phyloP scores from a whole-genome alignment of 1,139 yeast species.

The Groenewaldozyma auringiensis region DNA sequence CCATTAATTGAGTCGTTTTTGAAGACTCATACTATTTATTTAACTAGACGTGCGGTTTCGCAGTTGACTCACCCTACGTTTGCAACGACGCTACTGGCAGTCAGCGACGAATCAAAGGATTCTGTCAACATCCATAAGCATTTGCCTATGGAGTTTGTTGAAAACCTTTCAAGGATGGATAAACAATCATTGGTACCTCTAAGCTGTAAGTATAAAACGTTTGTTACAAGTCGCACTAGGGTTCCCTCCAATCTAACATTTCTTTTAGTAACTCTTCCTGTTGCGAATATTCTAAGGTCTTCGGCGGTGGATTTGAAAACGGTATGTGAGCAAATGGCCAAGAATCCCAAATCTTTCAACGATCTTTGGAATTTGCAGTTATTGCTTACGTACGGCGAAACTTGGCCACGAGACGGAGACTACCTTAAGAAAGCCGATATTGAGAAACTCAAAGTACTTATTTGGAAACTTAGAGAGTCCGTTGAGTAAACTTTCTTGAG shows the following conservation, averaged over 20 bases:
- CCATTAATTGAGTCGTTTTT: constrained; percentile 13
- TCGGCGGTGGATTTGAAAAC: constrained; percentile 51
- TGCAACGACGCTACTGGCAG: neutral
- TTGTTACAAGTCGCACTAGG: no score
- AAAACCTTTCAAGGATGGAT: constrained; percentile 7
- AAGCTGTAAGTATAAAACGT: constrained; percentile 12
- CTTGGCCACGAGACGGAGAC: constrained; percentile 13
- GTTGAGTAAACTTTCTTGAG: no score
- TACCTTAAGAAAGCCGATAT: constrained; percentile 13
- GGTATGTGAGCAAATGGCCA: constrained; percentile 43
- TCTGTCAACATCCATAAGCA: neutral
- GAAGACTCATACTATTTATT: constrained; percentile 15
- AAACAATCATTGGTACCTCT: constrained; percentile 8
- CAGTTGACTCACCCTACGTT: neutral
- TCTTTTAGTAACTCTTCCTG: neutral
- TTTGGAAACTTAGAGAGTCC: neutral
- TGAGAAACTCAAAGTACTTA: constrained; percentile 14
- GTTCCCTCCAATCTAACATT: no score
- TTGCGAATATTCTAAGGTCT: constrained; percentile 20
- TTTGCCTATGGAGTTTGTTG: constrained; percentile 1
- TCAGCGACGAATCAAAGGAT: neutral
- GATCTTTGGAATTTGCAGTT: constrained; percentile 62
- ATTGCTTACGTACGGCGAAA: constrained; percentile 57
- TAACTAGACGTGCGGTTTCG: constrained; percentile 7
- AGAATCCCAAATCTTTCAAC: constrained; percentile 40